A percentile compares a stretch with the other conserved stretches of the same genome.
Evolutionary conservation across 2,329 filamentous ascomycete genomes (phyloP).

Genomic region (Pestalotiopsis sp.): DNA sequence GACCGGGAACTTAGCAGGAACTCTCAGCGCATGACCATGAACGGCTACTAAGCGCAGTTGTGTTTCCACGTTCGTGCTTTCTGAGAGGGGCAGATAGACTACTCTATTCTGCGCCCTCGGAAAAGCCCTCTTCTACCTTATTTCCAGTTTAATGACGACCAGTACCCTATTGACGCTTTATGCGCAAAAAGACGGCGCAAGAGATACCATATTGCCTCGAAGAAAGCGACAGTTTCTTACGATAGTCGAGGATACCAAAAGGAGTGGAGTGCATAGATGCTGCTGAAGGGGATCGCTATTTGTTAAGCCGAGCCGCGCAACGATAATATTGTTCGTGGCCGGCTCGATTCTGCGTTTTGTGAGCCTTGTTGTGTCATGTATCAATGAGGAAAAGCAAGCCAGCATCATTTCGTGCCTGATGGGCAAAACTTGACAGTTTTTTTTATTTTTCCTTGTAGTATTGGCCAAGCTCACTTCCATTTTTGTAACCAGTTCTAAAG

Average conservation of each 20-base stretch:
- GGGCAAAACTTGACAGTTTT: slow-evolving; percentile 37
- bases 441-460: slow-evolving; percentile 49
- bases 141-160: slow-evolving; percentile 21
- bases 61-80: slow-evolving; percentile 24
- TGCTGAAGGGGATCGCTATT: slow-evolving; percentile 16
- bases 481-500: slow-evolving; percentile 25
- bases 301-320: slow-evolving; percentile 7
- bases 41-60: slow-evolving; percentile 75
- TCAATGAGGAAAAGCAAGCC: slow-evolving; percentile 35
- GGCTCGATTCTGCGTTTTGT: slow-evolving; percentile 23
- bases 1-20: slow-evolving; percentile 95
- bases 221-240: slow-evolving; percentile 1
- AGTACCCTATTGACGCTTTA: slow-evolving; percentile 16
- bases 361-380: slow-evolving; percentile 36
- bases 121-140: slow-evolving; percentile 6
- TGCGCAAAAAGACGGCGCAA: slow-evolving; percentile 17
- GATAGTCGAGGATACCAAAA: slow-evolving; percentile 22
- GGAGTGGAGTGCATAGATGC: slow-evolving; percentile 19
- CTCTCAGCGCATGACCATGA: slow-evolving; percentile 98
- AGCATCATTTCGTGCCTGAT: slow-evolving; percentile 34
- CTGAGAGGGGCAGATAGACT: slow-evolving; percentile 21
- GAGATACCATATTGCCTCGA: slow-evolving; percentile 14
- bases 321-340: slow-evolving; percentile 1
- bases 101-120: slow-evolving; percentile 13
- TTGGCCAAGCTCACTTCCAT: slow-evolving; percentile 36